These are phyloP conservation scores for Botrytis fabae DNA, from an alignment of 2,329 filamentous ascomycete genomes.

Conservation along the genomic window DNA sequence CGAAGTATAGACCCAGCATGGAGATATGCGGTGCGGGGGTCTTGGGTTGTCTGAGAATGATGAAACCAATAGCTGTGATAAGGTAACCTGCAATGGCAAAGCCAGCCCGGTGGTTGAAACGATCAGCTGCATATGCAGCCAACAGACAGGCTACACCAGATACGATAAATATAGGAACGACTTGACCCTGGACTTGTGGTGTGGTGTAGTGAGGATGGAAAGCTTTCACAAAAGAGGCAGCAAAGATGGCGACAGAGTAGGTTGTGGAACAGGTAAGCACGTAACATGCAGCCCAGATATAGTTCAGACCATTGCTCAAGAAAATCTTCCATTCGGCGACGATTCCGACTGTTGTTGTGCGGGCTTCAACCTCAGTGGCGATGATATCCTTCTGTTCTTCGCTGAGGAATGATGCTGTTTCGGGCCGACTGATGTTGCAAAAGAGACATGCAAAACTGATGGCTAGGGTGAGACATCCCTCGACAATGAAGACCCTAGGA, in stretches of 20 bases:
- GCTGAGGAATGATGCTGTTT: slow-evolving; percentile 32
- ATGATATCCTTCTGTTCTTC: slow-evolving; percentile 45
- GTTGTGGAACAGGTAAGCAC: slow-evolving; percentile 53
- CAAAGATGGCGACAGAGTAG: slow-evolving; percentile 51
- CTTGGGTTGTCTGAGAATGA: slow-evolving; percentile 41
- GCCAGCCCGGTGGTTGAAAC: slow-evolving; percentile 41
- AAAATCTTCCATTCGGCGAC: slow-evolving; percentile 60
- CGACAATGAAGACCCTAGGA: slow-evolving; percentile 51
- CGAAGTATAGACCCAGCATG: slow-evolving; percentile 63
- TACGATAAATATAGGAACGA: slow-evolving; percentile 45
- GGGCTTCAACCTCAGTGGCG: slow-evolving; percentile 37
- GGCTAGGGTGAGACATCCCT: slow-evolving; percentile 48
- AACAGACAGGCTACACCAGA: slow-evolving; percentile 40
- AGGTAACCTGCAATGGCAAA: slow-evolving; percentile 41
- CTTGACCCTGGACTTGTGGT: slow-evolving; percentile 53
- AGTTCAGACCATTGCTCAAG: slow-evolving; percentile 63
- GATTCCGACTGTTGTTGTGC: slow-evolving; percentile 62
- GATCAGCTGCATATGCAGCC: slow-evolving; percentile 42
- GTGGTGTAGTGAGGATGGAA: slow-evolving; percentile 69
- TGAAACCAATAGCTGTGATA: slow-evolving; percentile 41
- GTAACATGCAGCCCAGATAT: slow-evolving; percentile 44
- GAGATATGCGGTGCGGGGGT: slow-evolving; percentile 20
- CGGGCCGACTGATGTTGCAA: slow-evolving; percentile 24
- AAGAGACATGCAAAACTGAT: slow-evolving; percentile 48
- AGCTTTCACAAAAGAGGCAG: slow-evolving; percentile 62